Conservation (phyloP, 352 stramenopile genomes). For the Pythium angustatum region DNA sequence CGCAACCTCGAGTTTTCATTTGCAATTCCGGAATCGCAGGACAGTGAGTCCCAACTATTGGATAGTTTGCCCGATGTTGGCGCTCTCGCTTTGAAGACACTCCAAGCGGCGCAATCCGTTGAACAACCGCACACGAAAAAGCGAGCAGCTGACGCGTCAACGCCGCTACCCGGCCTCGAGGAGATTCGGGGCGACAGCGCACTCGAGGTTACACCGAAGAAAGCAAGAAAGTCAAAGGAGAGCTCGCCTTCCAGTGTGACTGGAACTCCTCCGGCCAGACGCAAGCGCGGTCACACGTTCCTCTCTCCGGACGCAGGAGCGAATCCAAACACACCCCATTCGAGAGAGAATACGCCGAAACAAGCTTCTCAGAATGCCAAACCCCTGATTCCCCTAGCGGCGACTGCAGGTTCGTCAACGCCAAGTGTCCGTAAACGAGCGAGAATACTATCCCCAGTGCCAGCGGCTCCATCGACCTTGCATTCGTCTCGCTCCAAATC, state of each 20-base stretch:
- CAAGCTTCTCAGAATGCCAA: slow-evolving; percentile 13
- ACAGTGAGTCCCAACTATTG: slow-evolving; percentile 42
- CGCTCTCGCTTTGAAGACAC: slow-evolving; percentile 33
- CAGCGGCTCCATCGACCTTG: slow-evolving; percentile 34
- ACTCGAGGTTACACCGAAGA: slow-evolving; percentile 23
- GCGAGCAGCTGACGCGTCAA: neutral
- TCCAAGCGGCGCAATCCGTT: slow-evolving; percentile 21
- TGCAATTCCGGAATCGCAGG: slow-evolving; percentile 56
- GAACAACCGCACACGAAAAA: slow-evolving; percentile 12
- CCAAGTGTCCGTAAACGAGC: slow-evolving; percentile 53
- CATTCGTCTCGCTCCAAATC: slow-evolving; percentile 55
- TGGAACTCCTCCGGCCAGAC: slow-evolving; percentile 16
- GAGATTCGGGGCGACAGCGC: neutral
- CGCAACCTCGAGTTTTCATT: slow-evolving; percentile 72
- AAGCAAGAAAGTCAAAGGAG: slow-evolving; percentile 6
- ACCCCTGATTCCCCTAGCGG: slow-evolving; percentile 4
- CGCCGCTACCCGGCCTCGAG: too few relatives aligned
- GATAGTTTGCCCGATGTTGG: slow-evolving; percentile 41
- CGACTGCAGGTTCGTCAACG: slow-evolving; percentile 28
- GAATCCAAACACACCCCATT: neutral
- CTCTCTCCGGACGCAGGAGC: slow-evolving; percentile 34
- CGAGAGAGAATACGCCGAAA: slow-evolving; percentile 20
- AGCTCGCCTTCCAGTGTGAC: neutral
- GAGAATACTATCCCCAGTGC: slow-evolving; percentile 48
- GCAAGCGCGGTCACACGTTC: slow-evolving; percentile 34